phyloP scores from a whole-genome alignment of 2,329 filamentous ascomycete species.

The Aspergillus brunneoviolaceus region DNA sequence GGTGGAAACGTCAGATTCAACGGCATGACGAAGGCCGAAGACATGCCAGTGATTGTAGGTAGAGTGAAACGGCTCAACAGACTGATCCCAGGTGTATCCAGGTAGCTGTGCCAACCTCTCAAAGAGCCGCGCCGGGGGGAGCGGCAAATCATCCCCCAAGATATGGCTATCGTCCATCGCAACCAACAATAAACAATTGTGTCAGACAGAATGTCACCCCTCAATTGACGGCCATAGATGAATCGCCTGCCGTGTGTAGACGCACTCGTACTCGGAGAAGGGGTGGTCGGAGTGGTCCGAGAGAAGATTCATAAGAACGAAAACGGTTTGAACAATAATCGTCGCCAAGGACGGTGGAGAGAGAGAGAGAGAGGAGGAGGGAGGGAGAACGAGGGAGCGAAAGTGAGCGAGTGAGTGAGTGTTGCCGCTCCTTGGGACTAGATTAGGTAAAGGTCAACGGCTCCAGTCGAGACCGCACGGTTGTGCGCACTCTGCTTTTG shows the following conservation, averaged over 20 bases:
- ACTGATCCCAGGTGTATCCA: constrained; percentile 75
- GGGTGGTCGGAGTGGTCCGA: constrained; percentile 11
- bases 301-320: constrained; percentile 25
- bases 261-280: constrained; percentile 8
- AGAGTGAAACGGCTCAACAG: constrained; percentile 48
- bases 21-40: constrained; percentile 59
- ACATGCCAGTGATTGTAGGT: constrained; percentile 91
- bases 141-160: constrained; percentile 48
- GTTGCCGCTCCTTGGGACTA: neutral
- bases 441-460: neutral
- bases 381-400: neutral
- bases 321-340: constrained; percentile 19
- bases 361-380: constrained; percentile 6
- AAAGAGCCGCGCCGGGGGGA: constrained; percentile 66
- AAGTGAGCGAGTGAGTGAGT: neutral
- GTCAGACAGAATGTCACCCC: constrained; percentile 11
- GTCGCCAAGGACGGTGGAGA: constrained; percentile 21
- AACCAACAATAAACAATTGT: constrained; percentile 18
- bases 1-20: constrained; percentile 49
- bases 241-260: constrained; percentile 4
- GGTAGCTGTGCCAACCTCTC: constrained; percentile 71
- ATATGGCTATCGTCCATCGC: constrained; percentile 39
- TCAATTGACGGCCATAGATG: constrained; percentile 26
- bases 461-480: neutral
- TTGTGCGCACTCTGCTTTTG: neutral